These are phyloP conservation scores for Penicillium mononematosum DNA, from an alignment of 495 filamentous ascomycete genomes.

Conservation along the genomic window DNA sequence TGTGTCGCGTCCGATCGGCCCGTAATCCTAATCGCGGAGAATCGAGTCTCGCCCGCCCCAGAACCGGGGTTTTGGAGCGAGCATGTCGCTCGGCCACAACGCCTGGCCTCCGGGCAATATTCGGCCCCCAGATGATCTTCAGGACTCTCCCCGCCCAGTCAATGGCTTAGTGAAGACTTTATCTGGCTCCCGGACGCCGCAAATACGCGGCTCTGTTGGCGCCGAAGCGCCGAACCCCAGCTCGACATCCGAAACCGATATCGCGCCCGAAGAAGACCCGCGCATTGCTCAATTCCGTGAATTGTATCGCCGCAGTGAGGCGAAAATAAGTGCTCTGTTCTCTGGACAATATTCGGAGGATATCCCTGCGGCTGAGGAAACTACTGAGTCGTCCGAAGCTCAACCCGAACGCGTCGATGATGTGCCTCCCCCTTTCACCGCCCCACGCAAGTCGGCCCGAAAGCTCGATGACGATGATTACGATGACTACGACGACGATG, in stretches of 20 bases:
- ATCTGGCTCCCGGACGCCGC: slow-evolving; percentile 49
- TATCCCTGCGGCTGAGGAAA: slow-evolving; percentile 30
- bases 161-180: slow-evolving; percentile 49
- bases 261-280: slow-evolving; percentile 61
- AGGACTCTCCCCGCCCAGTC: slow-evolving; percentile 44
- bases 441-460: slow-evolving; percentile 61
- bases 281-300: slow-evolving; percentile 60
- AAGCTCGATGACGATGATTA: slow-evolving; percentile 80
- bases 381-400: slow-evolving; percentile 28
- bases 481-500: slow-evolving; percentile 75
- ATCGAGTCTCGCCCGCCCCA: slow-evolving; percentile 50
- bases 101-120: slow-evolving; percentile 51
- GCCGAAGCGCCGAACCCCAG: slow-evolving; percentile 47
- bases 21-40: slow-evolving; percentile 47
- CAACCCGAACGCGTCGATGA: slow-evolving; percentile 41
- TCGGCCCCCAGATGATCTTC: slow-evolving; percentile 46
- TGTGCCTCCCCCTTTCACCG: slow-evolving; percentile 34
- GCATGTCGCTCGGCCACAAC: slow-evolving; percentile 54
- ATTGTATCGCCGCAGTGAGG: slow-evolving; percentile 58
- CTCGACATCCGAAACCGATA: slow-evolving; percentile 51
- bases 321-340: slow-evolving; percentile 59
- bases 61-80: slow-evolving; percentile 51
- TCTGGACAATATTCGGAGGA: slow-evolving; percentile 44
- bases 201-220: slow-evolving; percentile 49
- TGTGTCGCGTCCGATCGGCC: slow-evolving; percentile 33